Conservation (phyloP, 2,329 filamentous ascomycete species). For the Pochonia chlamydosporia region DNA sequence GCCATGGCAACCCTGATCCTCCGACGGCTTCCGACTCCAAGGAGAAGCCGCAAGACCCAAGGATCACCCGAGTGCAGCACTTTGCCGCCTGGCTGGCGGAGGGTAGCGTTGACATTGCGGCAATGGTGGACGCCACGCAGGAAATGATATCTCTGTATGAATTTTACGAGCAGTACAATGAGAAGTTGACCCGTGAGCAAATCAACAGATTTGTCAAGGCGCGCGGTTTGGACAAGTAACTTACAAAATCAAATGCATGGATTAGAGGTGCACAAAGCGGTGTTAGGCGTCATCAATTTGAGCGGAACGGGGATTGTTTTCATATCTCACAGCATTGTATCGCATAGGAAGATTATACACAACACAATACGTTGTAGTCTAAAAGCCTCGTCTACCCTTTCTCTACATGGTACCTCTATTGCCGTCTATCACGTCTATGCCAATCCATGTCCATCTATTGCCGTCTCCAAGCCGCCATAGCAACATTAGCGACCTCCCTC, state of each 20-base stretch:
- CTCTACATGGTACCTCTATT: neutral
- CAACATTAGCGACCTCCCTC: slow-evolving; percentile 45
- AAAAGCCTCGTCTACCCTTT: too few species aligned
- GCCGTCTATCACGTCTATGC: neutral
- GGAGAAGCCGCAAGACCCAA: slow-evolving; percentile 45
- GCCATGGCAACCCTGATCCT: slow-evolving; percentile 13
- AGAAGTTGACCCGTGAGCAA: slow-evolving; percentile 52
- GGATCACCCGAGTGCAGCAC: slow-evolving; percentile 59
- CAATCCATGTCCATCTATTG: neutral
- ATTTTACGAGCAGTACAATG: slow-evolving; percentile 54
- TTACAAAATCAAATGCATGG: neutral
- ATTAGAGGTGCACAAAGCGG: neutral
- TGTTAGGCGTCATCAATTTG: neutral
- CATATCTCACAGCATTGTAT: neutral
- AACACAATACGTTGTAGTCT: neutral
- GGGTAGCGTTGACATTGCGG: slow-evolving; percentile 77
- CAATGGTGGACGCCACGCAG: slow-evolving; percentile 83
- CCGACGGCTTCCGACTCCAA: slow-evolving; percentile 26
- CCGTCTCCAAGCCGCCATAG: slow-evolving; percentile 26
- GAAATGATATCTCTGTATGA: slow-evolving; percentile 89
- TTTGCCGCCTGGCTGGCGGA: slow-evolving; percentile 77
- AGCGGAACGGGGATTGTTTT: neutral
- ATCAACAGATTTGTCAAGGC: slow-evolving; percentile 56
- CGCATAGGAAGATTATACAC: neutral
- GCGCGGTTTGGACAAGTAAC: slow-evolving; percentile 45